Evolutionary conservation across 495 filamentous ascomycete genomes (phyloP).

Genomic region (Sabuloglossum arenarium): DNA sequence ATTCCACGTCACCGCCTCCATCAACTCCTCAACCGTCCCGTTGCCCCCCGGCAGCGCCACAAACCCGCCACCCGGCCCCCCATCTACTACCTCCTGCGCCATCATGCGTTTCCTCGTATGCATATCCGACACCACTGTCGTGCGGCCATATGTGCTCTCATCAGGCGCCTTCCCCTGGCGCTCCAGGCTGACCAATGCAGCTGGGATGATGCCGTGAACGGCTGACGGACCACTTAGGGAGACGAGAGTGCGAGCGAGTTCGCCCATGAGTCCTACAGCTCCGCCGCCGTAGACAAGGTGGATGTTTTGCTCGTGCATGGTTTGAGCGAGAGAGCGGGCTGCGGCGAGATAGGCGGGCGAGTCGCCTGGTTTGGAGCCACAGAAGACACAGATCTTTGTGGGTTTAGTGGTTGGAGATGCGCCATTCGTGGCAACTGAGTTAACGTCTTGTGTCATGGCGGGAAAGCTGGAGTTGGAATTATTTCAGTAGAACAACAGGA

Average conservation of each 20-base stretch:
- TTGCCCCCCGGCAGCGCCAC: constrained; percentile 78
- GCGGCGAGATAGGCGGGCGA: constrained; percentile 48
- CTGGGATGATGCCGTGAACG: constrained; percentile 86
- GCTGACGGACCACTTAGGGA: constrained; percentile 56
- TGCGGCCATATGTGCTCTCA: constrained; percentile 52
- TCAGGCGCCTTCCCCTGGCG: constrained; percentile 24
- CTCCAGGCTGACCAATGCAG: constrained; percentile 66
- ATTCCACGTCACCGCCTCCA: constrained; percentile 96
- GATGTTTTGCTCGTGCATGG: constrained; percentile 54
- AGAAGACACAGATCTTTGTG: constrained; percentile 55
- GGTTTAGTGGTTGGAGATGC: constrained; percentile 13
- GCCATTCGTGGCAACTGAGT: not conserved
- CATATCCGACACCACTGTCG: constrained; percentile 84
- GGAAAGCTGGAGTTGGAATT: too few species aligned
- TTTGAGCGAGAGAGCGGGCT: constrained; percentile 53
- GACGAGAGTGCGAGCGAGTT: constrained; percentile 72
- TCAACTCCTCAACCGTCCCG: constrained; percentile 88
- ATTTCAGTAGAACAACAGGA: not conserved
- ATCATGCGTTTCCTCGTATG: constrained; percentile 85
- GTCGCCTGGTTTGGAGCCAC: constrained; percentile 53
- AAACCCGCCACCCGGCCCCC: constrained; percentile 71
- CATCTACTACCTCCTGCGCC: constrained; percentile 64
- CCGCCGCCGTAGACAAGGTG: constrained; percentile 85
- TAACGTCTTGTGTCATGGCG: not conserved
- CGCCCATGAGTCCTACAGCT: constrained; percentile 87